Base-by-base conservation (phyloP, 2,329 filamentous ascomycete genomes). In the Trichophyton mentagrophytes region DNA sequence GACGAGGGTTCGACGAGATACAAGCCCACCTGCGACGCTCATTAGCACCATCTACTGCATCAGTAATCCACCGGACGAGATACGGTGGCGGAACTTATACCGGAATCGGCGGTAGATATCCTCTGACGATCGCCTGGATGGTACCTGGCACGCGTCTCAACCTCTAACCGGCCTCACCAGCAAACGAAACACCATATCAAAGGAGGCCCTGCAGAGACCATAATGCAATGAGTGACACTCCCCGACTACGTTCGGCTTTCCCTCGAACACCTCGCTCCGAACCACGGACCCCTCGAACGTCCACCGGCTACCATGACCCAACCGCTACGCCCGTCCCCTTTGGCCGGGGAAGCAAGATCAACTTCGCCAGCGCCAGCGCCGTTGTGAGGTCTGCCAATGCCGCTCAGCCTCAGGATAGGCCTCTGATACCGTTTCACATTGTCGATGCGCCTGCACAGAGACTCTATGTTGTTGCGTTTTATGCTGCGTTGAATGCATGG, bases 391-490 rank as follows among this genome's bases (percentile, higher is more conserved):
- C 40, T n/a, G 40, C 55, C 55, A 25, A 11, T 13, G 30, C 51
- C 8, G 17, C 36, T 20, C 64, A 66, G 8, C 67, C 67, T 62
- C 62, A 65, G 36, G 66, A 67, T 49, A 64, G 67, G 59, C 91
- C 93, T 38, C 76, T 95, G 61, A 91, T 99, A 69, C 88, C 93
- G 11, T 79, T 89, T 65, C 82, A 84, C 65, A 77, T 95, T 55
- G 80, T 97, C 72, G 92, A 97, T 77, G 89, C 89, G 53, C 92
- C 93, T 5, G 88, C 88, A 59, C 93, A 99, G 76, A 85, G 93
- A 61, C 82, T 96, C 68, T 96, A 95, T 72, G 86, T 90, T 56
- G 82, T 87, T 64, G 86, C 84, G n/a, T 75, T 95, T 65, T 97
- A 95, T 72, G 73, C 85, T 47, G 79, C 82, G 36, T 76, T 99